Evolutionary conservation across 2,329 filamentous ascomycete genomes (phyloP).

Genomic region (Penicillium sp.): DNA sequence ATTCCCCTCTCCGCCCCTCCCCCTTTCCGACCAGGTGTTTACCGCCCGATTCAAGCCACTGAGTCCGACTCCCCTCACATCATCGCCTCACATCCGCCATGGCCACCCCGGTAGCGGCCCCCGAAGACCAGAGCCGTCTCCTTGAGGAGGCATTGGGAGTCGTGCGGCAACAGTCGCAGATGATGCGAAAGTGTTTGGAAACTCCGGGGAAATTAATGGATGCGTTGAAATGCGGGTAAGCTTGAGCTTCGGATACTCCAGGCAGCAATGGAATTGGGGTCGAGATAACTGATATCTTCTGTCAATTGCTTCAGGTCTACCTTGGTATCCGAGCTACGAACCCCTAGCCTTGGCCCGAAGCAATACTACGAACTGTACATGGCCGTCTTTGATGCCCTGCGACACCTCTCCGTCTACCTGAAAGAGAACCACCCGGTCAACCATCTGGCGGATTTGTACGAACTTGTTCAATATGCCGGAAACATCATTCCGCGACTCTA

Average conservation of each 20-base stretch:
- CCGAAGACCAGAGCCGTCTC: constrained; percentile 78
- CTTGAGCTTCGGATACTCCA: constrained; percentile 23
- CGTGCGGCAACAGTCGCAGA: constrained; percentile 88
- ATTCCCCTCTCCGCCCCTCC: too few relatives aligned
- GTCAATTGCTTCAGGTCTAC: constrained; percentile 11
- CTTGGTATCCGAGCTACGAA: constrained; percentile 94
- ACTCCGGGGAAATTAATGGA: constrained; percentile 98
- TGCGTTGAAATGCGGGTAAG: constrained; percentile 97
- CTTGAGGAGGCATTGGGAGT: constrained; percentile 94
- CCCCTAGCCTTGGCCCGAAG: constrained; percentile 93
- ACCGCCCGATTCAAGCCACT: too few relatives aligned
- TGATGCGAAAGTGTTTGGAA: constrained; percentile 97
- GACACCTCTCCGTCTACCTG: constrained; percentile 90
- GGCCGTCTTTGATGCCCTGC: constrained; percentile 94
- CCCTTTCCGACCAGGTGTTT: too few relatives aligned
- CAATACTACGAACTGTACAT: constrained; percentile 99
- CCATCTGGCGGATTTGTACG: constrained; percentile 94
- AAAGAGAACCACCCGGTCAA: constrained; percentile 96
- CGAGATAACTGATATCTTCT: too few relatives aligned
- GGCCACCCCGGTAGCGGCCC: constrained; percentile 50
- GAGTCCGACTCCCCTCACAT: too few relatives aligned
- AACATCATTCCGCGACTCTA: constrained; percentile 95
- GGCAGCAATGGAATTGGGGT: too few relatives aligned
- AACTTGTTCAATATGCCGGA: constrained; percentile 93
- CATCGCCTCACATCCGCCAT: too few relatives aligned